These are phyloP conservation scores for Tolypocladium amazonense DNA, from an alignment of 2,329 filamentous ascomycete genomes.

Conservation along the genomic window DNA sequence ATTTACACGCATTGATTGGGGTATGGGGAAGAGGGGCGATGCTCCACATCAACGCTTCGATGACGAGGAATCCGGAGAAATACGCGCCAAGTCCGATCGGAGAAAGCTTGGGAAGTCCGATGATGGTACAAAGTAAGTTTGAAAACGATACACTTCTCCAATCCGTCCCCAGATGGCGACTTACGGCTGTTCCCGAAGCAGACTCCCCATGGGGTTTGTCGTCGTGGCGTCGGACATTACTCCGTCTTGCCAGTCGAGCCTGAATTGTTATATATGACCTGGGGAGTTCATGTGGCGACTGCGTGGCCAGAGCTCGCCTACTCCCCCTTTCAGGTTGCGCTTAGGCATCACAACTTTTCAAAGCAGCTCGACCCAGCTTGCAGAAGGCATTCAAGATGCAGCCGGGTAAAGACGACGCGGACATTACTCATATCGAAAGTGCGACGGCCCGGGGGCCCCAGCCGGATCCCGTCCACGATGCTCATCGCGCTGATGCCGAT, in stretches of 20 bases:
- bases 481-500: not conserved
- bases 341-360: not conserved
- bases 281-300: not conserved
- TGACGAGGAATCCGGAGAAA: slow-evolving; percentile 3
- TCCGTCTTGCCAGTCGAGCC: not conserved
- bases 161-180: not conserved
- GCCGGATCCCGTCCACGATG: not conserved
- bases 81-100: not conserved
- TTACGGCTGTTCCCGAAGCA: not conserved
- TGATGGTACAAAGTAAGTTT: not conserved
- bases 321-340: not conserved
- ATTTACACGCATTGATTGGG: not conserved
- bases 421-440: slow-evolving; percentile 2
- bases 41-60: not conserved
- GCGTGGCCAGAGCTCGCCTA: not conserved
- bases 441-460: not conserved
- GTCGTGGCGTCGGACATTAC: not conserved
- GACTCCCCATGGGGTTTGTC: not conserved
- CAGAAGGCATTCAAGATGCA: not conserved
- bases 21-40: too few relatives aligned
- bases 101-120: not conserved
- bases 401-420: slow-evolving; percentile 1
- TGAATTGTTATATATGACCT: not conserved
- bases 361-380: not conserved
- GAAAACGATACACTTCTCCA: not conserved